Conservation (phyloP, 441 rosid genomes). For the Brassica hybrid region DNA sequence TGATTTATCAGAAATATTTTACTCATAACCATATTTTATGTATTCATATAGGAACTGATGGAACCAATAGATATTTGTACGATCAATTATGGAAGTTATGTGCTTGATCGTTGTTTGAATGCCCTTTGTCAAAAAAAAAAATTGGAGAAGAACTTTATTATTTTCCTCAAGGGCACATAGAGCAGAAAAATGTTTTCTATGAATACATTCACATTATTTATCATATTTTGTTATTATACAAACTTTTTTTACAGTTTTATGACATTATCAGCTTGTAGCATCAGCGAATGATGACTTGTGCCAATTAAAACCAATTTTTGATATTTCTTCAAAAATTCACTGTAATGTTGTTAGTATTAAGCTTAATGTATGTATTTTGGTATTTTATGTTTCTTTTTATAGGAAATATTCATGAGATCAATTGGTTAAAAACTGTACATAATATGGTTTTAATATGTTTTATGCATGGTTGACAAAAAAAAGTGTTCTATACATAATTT, state of each 20-base stretch:
- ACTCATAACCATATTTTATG: neutral
- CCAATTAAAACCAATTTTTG: no score
- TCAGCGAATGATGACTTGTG: neutral
- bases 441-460: neutral
- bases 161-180: neutral
- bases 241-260: neutral
- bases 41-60: neutral
- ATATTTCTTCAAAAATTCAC: neutral
- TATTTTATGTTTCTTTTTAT: neutral
- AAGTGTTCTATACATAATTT: conserved; percentile 13
- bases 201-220: neutral
- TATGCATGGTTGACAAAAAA: neutral
- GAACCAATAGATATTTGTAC: neutral
- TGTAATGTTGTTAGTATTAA: neutral
- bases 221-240: neutral
- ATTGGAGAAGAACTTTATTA: neutral
- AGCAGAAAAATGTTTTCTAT: neutral
- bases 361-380: neutral
- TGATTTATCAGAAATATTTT: neutral
- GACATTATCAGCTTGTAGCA: neutral
- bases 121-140: neutral
- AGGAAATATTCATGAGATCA: neutral
- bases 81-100: neutral
- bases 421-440: neutral
- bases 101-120: neutral